Base-by-base conservation (phyloP, 1,284 basidiomycete species). In the Fistulinella cinereoalba region DNA sequence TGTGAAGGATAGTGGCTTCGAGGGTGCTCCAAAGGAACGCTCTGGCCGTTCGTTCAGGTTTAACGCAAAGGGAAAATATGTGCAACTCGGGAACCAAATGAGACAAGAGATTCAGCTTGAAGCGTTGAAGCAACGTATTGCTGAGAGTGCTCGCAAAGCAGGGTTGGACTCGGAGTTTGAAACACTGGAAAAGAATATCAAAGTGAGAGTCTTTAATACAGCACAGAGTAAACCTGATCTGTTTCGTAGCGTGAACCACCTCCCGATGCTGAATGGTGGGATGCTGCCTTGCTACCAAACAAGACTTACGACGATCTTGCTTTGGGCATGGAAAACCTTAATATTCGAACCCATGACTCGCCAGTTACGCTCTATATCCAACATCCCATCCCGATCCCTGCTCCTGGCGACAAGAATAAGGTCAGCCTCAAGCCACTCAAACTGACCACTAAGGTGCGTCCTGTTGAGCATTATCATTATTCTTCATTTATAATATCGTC, bases 241-340 rank as follows among this genome's bases (percentile, higher is more conserved):
- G 25, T 29, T 36, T 15, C 44, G 27, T 58, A 93, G 84, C 78
- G 93, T 37, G 80, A 83, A 47, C 77, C 86, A 1, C 96, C 96
- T 5, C 97, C 96, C 0, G 85, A 83, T 6, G 80, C 88, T 8
- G 96, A 99, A 67, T 99, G 96, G 96, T 99, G 97, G 96, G 97
- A 99, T 68, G 82, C 80, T 25, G 81, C 89, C 0, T 73, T 97
- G n/a, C 70, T 99, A 10, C 86, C 90, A 0, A 81, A 76, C 56
- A 83, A 85, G 65, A 78, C 73, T 1, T 98, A 98, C 65, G 80
- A 85, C 44, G 90, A 92, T 52, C 65, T 95, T 42, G 70, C 65
- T 1, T 59, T 76, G 31, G 84, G 83, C 25, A 57, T 85, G 28
- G 68, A 75, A 21, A 65, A 68, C 24, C 70, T 88, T 46, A 82